Evolutionary conservation across 1,284 basidiomycete species (phyloP).

Genomic region (Psilocybe mexicana): DNA sequence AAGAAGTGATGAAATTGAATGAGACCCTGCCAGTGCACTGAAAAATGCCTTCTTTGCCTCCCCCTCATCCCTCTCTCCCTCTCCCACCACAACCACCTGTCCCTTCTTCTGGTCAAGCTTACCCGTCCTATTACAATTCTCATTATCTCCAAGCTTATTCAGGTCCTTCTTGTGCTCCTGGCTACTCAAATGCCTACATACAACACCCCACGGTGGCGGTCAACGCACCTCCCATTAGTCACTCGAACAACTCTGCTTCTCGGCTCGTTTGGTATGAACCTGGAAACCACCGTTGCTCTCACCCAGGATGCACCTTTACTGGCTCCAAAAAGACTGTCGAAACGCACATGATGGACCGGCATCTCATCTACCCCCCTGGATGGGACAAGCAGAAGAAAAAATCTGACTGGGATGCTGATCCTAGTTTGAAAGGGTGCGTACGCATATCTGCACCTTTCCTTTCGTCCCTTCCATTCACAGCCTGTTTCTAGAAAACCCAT

Average conservation of each 20-base stretch:
- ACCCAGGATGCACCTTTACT: slow-evolving; percentile 70
- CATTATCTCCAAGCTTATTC: slow-evolving; percentile 67
- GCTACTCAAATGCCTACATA: not conserved
- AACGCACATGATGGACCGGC: slow-evolving; percentile 88
- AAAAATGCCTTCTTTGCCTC: slow-evolving; percentile 13
- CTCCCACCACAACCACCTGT: slow-evolving; percentile 4
- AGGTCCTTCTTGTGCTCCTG: slow-evolving; percentile 26
- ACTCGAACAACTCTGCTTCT: not conserved
- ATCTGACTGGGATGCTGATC: slow-evolving; percentile 74
- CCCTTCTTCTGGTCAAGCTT: not conserved
- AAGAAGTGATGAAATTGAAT: slow-evolving; percentile 12
- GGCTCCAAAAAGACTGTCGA: slow-evolving; percentile 78
- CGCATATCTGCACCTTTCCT: not conserved
- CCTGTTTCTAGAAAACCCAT: slow-evolving; percentile 56
- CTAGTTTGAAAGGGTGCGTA: slow-evolving; percentile 67
- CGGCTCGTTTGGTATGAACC: slow-evolving; percentile 55
- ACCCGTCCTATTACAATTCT: slow-evolving; percentile 30
- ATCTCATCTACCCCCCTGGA: slow-evolving; percentile 78
- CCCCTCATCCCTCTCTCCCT: slow-evolving; percentile 22
- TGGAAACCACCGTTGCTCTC: slow-evolving; percentile 63
- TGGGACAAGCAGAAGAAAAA: slow-evolving; percentile 68
- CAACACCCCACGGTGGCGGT: not conserved
- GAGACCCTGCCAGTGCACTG: not conserved
- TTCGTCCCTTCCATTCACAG: not conserved
- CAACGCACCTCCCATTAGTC: not conserved